Conservation (phyloP, 179 eudicot genomes). For the Monotropa hypopitys region DNA sequence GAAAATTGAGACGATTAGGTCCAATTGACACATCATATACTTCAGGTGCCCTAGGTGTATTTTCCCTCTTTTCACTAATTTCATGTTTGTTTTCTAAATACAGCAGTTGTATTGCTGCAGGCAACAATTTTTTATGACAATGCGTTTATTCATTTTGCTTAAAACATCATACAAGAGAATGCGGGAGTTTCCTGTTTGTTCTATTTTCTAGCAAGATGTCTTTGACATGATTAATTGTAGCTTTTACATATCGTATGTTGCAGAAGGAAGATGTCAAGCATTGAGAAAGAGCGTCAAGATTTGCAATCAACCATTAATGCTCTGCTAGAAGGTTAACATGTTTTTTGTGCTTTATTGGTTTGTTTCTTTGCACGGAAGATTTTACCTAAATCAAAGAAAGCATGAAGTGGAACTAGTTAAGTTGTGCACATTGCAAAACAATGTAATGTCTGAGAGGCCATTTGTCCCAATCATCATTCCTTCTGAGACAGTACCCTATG, state of each 20-base stretch:
- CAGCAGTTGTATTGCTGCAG: neutral
- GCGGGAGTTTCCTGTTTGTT: neutral
- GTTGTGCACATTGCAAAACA: neutral
- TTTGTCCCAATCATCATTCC: neutral
- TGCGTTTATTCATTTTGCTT: neutral
- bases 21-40: no score
- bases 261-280: constrained; percentile 74
- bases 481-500: neutral
- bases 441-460: neutral
- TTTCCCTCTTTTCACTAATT: neutral
- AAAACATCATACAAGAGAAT: neutral
- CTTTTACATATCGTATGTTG: constrained; percentile 9
- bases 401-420: neutral
- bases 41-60: neutral
- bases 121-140: neutral
- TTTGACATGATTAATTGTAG: neutral
- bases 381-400: neutral
- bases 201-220: neutral
- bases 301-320: constrained; percentile 73
- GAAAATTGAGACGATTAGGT: neutral
- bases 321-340: constrained; percentile 66
- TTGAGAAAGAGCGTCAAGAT: constrained; percentile 89
- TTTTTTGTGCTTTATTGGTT: neutral
- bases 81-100: neutral
- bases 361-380: neutral